phyloP scores from a whole-genome alignment of 495 filamentous ascomycete species.

The Aspergillus diversus region DNA sequence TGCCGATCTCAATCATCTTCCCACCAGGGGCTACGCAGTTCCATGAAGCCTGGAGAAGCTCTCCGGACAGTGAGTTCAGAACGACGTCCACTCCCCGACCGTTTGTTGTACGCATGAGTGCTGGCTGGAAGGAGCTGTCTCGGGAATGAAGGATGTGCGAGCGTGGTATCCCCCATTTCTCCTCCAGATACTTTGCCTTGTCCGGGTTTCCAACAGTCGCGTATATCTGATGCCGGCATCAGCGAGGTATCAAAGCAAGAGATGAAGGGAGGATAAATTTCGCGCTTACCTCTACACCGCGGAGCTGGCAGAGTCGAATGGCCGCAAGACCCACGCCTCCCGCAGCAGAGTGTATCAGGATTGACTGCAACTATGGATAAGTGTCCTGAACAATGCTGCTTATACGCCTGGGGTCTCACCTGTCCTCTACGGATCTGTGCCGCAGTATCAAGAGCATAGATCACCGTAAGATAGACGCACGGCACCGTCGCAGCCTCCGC shows the following conservation, averaged over 20 bases:
- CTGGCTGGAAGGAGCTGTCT: slow-evolving; percentile 46
- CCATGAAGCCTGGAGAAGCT: slow-evolving; percentile 54
- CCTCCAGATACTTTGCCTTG: too few species aligned
- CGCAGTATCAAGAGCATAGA: too few species aligned
- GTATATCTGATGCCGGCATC: too few species aligned
- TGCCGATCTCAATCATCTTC: slow-evolving; percentile 54
- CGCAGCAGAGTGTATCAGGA: slow-evolving; percentile 33
- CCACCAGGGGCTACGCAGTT: slow-evolving; percentile 56
- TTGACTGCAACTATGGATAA: slow-evolving; percentile 25
- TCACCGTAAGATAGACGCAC: too few species aligned
- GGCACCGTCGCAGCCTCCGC: too few species aligned
- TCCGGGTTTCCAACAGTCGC: slow-evolving; percentile 54
- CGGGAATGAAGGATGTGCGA: slow-evolving; percentile 60
- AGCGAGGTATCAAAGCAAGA: too few species aligned
- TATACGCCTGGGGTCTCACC: too few species aligned
- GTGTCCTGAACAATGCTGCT: too few species aligned
- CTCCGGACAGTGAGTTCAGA: slow-evolving; percentile 54
- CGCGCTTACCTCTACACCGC: too few species aligned
- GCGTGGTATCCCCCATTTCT: too few species aligned
- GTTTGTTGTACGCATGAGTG: slow-evolving; percentile 48
- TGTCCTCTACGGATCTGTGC: too few species aligned
- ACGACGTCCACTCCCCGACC: slow-evolving; percentile 55
- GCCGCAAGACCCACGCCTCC: slow-evolving; percentile 34
- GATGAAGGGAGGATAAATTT: too few species aligned
- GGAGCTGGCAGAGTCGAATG: slow-evolving; percentile 27